Evolutionary conservation across 257 asterid genomes (phyloP), one percentile per base, ranked within the genome.

Genomic region (Salvia hispanica): DNA sequence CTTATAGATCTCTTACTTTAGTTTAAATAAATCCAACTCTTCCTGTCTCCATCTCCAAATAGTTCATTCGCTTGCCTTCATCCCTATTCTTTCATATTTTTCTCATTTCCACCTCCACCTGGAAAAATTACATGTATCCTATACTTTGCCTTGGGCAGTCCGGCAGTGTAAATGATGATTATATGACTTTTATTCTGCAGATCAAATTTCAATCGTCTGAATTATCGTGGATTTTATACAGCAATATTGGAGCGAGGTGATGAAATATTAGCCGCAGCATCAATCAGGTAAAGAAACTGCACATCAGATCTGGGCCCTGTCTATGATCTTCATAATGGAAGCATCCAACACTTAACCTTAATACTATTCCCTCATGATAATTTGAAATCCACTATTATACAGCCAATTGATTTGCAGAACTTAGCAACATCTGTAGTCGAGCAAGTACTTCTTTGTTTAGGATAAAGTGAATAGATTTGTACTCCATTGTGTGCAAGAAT

Each of bases 221-320:
- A 91, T 80, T 95, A 70, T 74, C 59, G 74, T 62, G 88, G 97
- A 63, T 95, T 95, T 80, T 91, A 88, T 73, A 86, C 95, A 2
- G 92, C 82, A 77, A 75, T 95, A 78, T 72, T 95, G 88, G 99
- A 95, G 75, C 81, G 90, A 58, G 95, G 97, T 0, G 99, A 95
- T 80, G 99, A 95, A 72, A 78, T 91, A 70, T 78, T 95, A 57
- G 80, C 95, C 78, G 94, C 90, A 28, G 98, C 99, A 39, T 88
- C 90, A 67, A 79, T 93, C 78, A 90, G 99, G 99, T 93, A 80
- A 73, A 72, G 69, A 48, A 3, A 64, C 44, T 63, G 28, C 46
- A 59, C 45, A 33, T 51, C 18, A 39, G 31, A 15, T 56, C 39
- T 67, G 12, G 39, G n/a, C 57, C 62, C 7, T 43, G 53, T 63